phyloP scores from a whole-genome alignment of 23 red algal species.

The Gracilaria vermiculophylla region DNA sequence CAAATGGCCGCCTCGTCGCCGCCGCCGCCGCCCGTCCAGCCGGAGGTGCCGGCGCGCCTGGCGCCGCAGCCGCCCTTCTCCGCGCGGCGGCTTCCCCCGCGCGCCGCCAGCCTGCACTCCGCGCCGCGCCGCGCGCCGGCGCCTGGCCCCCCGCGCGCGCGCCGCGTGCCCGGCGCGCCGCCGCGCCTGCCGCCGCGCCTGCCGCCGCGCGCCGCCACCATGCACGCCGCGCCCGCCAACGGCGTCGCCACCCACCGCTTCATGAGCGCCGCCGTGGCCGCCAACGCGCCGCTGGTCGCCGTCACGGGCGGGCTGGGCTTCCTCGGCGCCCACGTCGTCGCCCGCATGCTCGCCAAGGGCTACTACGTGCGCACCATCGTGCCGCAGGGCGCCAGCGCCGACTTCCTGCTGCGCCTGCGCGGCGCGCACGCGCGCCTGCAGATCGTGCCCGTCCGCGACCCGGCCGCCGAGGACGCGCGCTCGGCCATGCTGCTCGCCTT shows the following conservation, averaged over 20 bases:
- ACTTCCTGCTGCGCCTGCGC: conserved; percentile 37
- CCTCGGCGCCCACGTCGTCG: conserved; percentile 39
- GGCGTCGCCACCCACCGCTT: conserved; percentile 17
- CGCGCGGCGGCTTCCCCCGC: background rate
- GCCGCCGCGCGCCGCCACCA: background rate
- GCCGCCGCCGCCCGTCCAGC: background rate
- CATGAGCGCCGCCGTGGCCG: conserved; percentile 39
- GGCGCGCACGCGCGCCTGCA: conserved; percentile 20
- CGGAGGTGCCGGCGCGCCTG: background rate
- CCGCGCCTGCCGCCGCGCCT: background rate
- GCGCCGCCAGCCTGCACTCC: too few relatives aligned
- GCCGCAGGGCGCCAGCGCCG: conserved; percentile 37
- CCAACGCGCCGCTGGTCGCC: conserved; percentile 43
- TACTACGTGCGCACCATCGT: conserved; percentile 59
- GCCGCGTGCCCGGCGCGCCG: background rate
- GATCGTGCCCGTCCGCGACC: conserved; percentile 54
- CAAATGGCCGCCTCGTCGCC: background rate
- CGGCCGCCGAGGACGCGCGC: conserved; percentile 59
- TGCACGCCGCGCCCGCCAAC: background rate
- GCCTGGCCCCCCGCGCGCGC: background rate
- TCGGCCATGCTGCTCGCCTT: conserved; percentile 52
- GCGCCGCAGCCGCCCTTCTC: background rate
- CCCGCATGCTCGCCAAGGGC: conserved; percentile 40
- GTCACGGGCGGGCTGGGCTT: conserved; percentile 40
- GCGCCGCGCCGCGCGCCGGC: background rate